A percentile compares a stretch with the other conserved stretches of the same genome.
These are phyloP conservation scores for Epichloe uncinata DNA, from an alignment of 2,329 filamentous ascomycete species.

Conservation along the genomic window DNA sequence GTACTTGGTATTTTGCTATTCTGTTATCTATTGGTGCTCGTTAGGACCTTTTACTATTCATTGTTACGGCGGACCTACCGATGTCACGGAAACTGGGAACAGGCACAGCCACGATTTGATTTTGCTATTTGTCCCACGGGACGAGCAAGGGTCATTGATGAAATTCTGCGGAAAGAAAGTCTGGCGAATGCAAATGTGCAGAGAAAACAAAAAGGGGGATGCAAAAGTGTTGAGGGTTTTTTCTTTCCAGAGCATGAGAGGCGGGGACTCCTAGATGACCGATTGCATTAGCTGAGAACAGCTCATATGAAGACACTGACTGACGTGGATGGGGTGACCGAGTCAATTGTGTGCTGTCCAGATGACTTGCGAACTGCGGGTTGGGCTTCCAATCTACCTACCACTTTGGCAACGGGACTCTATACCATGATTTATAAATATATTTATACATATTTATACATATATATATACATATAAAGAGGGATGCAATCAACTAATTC, in stretches of 20 bases:
- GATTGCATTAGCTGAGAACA: conserved; percentile 1
- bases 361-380: too few relatives aligned
- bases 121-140: not conserved
- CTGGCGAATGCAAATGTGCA: not conserved
- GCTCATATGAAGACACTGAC: not conserved
- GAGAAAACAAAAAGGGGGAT: not conserved
- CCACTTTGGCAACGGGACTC: too few relatives aligned
- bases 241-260: not conserved
- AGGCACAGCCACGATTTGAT: not conserved
- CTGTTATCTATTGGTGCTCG: not conserved
- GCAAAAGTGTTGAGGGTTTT: not conserved
- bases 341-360: not conserved
- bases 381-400: not conserved
- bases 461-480: too few relatives aligned
- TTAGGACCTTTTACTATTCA: too few relatives aligned
- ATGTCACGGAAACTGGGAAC: not conserved
- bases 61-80: too few relatives aligned
- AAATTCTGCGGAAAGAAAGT: not conserved
- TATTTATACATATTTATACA: too few relatives aligned
- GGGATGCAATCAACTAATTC: not conserved
- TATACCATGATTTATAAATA: too few relatives aligned
- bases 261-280: not conserved
- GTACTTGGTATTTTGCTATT: not conserved
- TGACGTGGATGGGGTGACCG: not conserved
- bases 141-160: not conserved